Base-by-base conservation (phyloP, 2,329 filamentous ascomycete species). In the Claviceps sp. region DNA sequence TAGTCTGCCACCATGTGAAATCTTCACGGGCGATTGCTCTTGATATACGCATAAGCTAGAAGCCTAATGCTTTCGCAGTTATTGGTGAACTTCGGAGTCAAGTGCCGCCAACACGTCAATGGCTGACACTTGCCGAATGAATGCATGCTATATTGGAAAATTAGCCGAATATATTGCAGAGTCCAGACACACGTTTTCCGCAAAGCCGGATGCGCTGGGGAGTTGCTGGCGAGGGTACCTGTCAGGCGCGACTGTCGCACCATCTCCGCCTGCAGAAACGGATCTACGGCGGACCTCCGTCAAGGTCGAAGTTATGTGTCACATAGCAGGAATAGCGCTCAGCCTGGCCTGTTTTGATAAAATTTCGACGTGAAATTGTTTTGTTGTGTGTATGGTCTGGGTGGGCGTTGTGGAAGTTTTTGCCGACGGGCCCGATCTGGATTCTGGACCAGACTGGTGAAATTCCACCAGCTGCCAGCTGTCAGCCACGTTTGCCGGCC, bases 231-330 rank as follows among this genome's bases (percentile, higher is more conserved):
- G 34, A 50, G 11, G 20, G 16, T 24, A 47, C 45, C 18, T 47
- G 45, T 7, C 37, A 30, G 42, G 41, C 49, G 38, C 42, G 11
- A 18, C 5, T 6, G 49, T 50, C 26, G 42, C 49, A 50, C 49
- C 34, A 50, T 50, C 42, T 46, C 49, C 41, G 49, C 49, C 41
- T 50, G 42, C 49, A 50, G 49, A 45, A 50, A 37, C 49, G 20
- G 49, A 50, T 50, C 34, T 46, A 43, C 42, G 46, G 49, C n/a
- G 45, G 49, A 18, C 6, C 9, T 50, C 42, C 16, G 34, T 50
- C 20, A 8, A 5, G 18, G 42, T 34, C 42, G 34, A 48, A 24
- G 30, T 42, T 37, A 46, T 46, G 49, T 50, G 30, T 42, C 13
- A 34, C 49, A 46, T 5, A 40, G 20, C 49, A 40, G 42, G 34